These are phyloP conservation scores for Trichosporon sp. DNA, from an alignment of 1,284 basidiomycete genomes.

Conservation along the genomic window DNA sequence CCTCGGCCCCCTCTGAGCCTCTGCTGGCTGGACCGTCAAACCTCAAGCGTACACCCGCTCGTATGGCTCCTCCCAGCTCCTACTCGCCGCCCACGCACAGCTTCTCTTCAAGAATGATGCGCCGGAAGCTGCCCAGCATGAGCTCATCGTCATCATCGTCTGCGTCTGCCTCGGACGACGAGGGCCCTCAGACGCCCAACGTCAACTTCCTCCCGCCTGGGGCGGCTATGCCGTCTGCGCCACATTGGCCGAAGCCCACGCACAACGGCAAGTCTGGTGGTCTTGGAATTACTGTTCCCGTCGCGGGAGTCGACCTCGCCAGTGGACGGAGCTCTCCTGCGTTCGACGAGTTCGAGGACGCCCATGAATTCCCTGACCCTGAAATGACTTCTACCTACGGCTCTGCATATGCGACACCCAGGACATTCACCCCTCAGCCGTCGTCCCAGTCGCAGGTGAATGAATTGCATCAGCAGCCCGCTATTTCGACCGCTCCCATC, in stretches of 20 bases:
- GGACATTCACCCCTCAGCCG: neutral
- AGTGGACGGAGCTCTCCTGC: constrained; percentile 11
- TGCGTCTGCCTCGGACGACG: constrained; percentile 8
- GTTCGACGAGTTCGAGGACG: constrained; percentile 14
- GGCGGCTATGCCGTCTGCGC: neutral
- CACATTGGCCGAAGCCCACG: neutral
- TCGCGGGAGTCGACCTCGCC: constrained; percentile 1
- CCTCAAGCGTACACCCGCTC: neutral
- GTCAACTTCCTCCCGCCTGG: constrained; percentile 4
- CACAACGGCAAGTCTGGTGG: neutral
- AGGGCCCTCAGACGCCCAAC: constrained; percentile 6
- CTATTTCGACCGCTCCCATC: constrained; percentile 4
- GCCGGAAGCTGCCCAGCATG: constrained; percentile 12
- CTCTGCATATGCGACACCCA: constrained; percentile 12
- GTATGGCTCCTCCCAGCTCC: constrained; percentile 11
- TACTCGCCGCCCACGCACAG: constrained; percentile 1
- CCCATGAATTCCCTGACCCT: constrained; percentile 9
- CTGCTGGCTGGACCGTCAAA: neutral
- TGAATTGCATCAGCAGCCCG: neutral
- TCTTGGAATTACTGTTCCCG: constrained; percentile 1
- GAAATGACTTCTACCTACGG: neutral
- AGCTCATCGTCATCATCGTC: constrained; percentile 11
- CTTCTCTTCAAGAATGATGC: neutral
- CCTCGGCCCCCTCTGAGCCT: constrained; percentile 12
- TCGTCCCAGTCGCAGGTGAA: neutral